These are phyloP conservation scores for Anethum foeniculum DNA, from an alignment of 140 eudicot species.

Conservation along the genomic window DNA sequence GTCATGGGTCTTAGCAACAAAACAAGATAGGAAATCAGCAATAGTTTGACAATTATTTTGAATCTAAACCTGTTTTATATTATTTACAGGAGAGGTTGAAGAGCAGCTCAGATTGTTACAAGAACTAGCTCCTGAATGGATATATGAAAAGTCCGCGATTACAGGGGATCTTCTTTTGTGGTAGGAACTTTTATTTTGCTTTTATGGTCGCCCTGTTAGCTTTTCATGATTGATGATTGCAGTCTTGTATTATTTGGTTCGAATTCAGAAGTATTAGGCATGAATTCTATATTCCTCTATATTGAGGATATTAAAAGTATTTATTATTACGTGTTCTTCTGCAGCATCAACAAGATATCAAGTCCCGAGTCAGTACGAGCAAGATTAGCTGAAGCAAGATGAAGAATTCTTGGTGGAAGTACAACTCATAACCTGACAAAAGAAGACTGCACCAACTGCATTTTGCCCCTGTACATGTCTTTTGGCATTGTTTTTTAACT, in stretches of 20 bases:
- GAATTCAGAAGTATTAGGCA: background rate
- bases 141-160: slow-evolving; percentile 38
- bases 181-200: background rate
- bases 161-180: slow-evolving; percentile 6
- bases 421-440: background rate
- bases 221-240: background rate
- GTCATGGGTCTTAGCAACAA: background rate
- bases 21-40: background rate
- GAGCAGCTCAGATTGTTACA: slow-evolving; percentile 61
- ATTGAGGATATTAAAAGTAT: background rate
- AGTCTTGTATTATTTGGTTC: background rate
- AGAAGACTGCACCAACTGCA: background rate
- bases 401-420: background rate
- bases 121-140: slow-evolving; percentile 78
- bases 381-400: slow-evolving; percentile 47
- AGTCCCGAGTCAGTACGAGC: slow-evolving; percentile 39
- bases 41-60: background rate
- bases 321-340: slow-evolving; percentile 2
- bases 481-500: background rate
- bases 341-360: slow-evolving; percentile 44
- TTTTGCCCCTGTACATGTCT: slow-evolving; percentile 10
- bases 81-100: slow-evolving; percentile 62
- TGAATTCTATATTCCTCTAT: background rate
- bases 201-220: background rate
- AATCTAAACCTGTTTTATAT: slow-evolving; percentile 11